Evolutionary conservation across 345 rosid species (phyloP).

Genomic region (Populus pruinosa): DNA sequence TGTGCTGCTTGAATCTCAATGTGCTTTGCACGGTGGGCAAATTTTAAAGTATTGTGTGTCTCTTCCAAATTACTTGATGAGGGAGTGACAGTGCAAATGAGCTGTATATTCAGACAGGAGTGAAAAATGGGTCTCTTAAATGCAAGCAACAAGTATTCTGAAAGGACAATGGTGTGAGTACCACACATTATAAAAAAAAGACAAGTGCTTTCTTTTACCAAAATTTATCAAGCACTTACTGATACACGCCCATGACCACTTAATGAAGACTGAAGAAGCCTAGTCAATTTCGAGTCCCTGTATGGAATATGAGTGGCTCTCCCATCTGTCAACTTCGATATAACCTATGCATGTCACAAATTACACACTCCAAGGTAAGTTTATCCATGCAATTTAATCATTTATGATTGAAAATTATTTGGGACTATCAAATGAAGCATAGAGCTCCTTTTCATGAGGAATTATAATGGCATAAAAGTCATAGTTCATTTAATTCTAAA

Average conservation of each 20-base stretch:
- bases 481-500: not conserved
- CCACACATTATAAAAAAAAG: not conserved
- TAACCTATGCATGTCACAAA: constrained; percentile 55
- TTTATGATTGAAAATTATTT: not conserved
- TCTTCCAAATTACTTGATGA: constrained; percentile 94
- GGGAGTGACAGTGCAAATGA: constrained; percentile 97
- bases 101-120: constrained; percentile 53
- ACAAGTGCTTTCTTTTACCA: constrained; percentile 1
- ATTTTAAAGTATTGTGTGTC: constrained; percentile 96
- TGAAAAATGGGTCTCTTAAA: constrained; percentile 6
- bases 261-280: constrained; percentile 94
- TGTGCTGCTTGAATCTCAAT: constrained; percentile 94
- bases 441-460: not conserved
- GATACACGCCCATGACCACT: constrained; percentile 99
- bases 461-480: not conserved
- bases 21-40: constrained; percentile 98
- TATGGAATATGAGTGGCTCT: constrained; percentile 90
- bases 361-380: constrained; percentile 8
- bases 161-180: not conserved
- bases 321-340: constrained; percentile 93
- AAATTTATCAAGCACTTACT: constrained; percentile 45
- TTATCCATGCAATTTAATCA: not conserved
- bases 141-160: not conserved
- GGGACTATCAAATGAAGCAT: not conserved
- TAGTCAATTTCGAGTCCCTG: constrained; percentile 95